A percentile compares a stretch with the other conserved stretches of the same genome.
phyloP scores from a whole-genome alignment of 2,329 filamentous ascomycete genomes.

The Botrytis sinoallii region DNA sequence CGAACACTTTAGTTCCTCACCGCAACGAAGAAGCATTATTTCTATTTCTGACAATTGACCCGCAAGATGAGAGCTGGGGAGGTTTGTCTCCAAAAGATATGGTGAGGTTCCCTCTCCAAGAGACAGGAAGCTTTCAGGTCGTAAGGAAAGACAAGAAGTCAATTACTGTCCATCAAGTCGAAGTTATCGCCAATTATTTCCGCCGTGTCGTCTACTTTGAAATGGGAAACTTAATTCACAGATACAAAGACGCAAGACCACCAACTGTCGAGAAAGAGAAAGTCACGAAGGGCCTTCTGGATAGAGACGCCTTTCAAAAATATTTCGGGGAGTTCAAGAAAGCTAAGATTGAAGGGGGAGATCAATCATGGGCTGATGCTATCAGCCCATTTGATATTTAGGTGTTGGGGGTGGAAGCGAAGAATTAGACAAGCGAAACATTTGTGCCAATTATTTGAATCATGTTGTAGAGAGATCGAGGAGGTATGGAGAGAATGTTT shows the following conservation, averaged over 20 bases:
- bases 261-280: not conserved
- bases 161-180: not conserved
- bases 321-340: not conserved
- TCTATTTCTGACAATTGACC: no score
- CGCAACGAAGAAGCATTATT: not conserved
- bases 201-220: not conserved
- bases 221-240: not conserved
- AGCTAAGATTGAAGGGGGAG: not conserved
- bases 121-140: not conserved
- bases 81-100: not conserved
- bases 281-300: not conserved
- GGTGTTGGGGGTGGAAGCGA: no score
- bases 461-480: not conserved
- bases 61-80: not conserved
- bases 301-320: not conserved
- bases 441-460: not conserved
- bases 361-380: not conserved
- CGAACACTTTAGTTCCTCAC: no score
- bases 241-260: not conserved
- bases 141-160: not conserved
- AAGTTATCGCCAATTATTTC: not conserved
- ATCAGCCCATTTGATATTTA: not conserved
- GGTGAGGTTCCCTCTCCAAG: not conserved
- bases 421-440: rapidly evolving
- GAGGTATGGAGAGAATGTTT: not conserved